A percentile compares a stretch with the other conserved stretches of the same genome.
Conservation (phyloP, 179 eudicot genomes). For the Corrigiola litoralis region DNA sequence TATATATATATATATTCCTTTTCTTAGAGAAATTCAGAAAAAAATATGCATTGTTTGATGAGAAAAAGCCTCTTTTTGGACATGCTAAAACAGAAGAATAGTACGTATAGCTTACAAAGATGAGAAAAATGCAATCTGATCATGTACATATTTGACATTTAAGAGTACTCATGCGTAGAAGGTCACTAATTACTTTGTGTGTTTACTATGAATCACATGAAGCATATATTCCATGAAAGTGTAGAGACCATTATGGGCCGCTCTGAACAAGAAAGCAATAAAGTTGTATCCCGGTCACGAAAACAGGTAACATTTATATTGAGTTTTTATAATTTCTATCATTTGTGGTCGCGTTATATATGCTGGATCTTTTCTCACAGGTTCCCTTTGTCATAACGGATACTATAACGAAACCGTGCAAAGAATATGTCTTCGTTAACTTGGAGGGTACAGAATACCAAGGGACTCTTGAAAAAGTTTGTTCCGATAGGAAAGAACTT, state of each 20-base stretch:
- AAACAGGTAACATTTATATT: constrained; percentile 7
- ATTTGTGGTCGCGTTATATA: not conserved
- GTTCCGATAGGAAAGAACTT: not conserved
- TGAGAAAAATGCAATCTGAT: too few species aligned
- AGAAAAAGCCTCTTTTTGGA: too few species aligned
- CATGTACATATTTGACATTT: not conserved
- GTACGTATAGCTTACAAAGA: too few species aligned
- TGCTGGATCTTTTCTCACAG: not conserved
- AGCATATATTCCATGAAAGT: constrained; percentile 1
- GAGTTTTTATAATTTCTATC: too few species aligned
- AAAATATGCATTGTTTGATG: too few species aligned
- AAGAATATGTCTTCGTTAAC: not conserved
- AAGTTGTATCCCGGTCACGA: not conserved
- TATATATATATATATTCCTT: too few species aligned
- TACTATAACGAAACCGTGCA: not conserved
- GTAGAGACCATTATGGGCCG: not conserved
- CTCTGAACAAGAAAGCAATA: too few species aligned
- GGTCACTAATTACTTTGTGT: not conserved
- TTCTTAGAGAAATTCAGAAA: too few species aligned
- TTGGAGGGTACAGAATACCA: not conserved
- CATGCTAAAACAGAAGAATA: too few species aligned
- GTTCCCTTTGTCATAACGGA: constrained; percentile 2
- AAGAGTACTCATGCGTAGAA: not conserved
- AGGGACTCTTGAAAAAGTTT: not conserved
- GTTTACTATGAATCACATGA: not conserved